Percentiles rank a stretch among this genome's conserved stretches.
These are phyloP conservation scores for Eucalyptus cloeziana DNA, from an alignment of 345 rosid genomes.

Conservation along the genomic window DNA sequence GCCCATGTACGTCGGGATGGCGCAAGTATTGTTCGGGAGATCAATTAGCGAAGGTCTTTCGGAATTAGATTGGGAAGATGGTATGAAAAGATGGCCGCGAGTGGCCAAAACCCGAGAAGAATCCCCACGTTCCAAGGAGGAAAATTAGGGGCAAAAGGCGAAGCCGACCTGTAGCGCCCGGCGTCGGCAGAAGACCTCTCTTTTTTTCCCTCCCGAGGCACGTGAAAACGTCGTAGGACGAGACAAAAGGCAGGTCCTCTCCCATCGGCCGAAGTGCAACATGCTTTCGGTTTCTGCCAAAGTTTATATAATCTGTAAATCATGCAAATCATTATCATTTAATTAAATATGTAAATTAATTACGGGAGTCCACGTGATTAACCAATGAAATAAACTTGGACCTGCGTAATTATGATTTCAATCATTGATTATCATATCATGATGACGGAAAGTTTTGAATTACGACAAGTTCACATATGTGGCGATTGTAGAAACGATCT, in stretches of 20 bases:
- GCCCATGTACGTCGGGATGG: fast-evolving
- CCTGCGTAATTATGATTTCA: too few species aligned
- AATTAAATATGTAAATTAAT: neutral
- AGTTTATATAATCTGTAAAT: neutral
- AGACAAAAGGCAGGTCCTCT: neutral
- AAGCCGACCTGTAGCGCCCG: neutral
- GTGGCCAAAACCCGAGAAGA: neutral
- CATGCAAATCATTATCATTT: neutral
- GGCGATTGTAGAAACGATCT: fast-evolving
- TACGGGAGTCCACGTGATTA: neutral
- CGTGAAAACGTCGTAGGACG: neutral
- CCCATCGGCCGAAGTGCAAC: neutral
- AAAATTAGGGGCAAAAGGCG: neutral
- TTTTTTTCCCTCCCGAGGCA: neutral
- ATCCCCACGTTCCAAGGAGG: neutral
- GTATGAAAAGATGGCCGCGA: neutral
- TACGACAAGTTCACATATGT: fast-evolving
- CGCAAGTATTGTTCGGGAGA: neutral
- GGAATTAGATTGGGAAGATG: neutral
- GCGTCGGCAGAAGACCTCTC: neutral
- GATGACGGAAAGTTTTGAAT: neutral
- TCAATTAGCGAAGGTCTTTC: neutral
- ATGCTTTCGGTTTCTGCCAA: neutral
- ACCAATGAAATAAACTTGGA: neutral
- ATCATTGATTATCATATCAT: neutral